These are phyloP conservation scores for Pelargonium australe DNA, from an alignment of 441 rosid genomes.

Conservation along the genomic window DNA sequence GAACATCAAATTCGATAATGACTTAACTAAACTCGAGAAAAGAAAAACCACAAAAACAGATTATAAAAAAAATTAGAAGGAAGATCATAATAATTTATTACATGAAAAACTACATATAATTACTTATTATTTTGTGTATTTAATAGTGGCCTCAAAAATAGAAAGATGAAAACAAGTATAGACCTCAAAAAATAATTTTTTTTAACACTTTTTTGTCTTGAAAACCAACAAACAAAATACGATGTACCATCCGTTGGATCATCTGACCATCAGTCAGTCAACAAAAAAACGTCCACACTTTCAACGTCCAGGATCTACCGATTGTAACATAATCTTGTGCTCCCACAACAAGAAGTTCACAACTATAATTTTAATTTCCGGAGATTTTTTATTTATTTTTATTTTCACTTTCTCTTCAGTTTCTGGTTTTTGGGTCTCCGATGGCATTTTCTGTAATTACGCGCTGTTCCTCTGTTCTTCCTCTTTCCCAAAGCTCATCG, in stretches of 20 bases:
- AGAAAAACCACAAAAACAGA: too few relatives aligned
- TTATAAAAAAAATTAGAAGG: too few relatives aligned
- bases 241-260: not conserved
- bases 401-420: not conserved
- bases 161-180: not conserved
- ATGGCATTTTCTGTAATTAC: constrained; percentile 59
- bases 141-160: not conserved
- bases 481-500: constrained; percentile 18
- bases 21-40: too few relatives aligned
- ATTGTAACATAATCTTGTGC: not conserved
- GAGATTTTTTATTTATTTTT: not conserved
- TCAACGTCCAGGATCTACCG: constrained; percentile 21
- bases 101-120: too few relatives aligned
- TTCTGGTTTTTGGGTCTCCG: not conserved
- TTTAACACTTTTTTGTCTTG: not conserved
- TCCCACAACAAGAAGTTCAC: not conserved
- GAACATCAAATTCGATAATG: too few relatives aligned
- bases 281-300: not conserved
- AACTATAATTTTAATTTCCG: not conserved
- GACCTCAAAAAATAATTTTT: not conserved
- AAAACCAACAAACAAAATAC: not conserved
- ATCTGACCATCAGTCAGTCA: not conserved
- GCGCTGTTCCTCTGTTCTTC: constrained; percentile 31
- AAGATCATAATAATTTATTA: too few relatives aligned
- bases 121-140: not conserved